Evolutionary conservation across 2,329 filamentous ascomycete species (phyloP), one percentile per base, ranked within the genome.

Genomic region (Kalmusia sp.): DNA sequence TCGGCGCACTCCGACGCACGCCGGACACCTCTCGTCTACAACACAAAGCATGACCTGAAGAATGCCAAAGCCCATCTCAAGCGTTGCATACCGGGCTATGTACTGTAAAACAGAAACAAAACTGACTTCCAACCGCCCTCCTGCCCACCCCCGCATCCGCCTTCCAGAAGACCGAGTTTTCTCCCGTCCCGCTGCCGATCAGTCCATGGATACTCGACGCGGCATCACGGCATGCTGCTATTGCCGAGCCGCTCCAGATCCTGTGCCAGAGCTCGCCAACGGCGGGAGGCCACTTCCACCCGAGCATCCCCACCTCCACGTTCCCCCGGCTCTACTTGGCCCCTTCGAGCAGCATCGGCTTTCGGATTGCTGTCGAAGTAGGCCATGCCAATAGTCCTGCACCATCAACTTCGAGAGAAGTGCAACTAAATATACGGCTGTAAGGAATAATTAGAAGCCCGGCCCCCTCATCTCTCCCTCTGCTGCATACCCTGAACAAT

Each of bases 201-300:
- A n/a, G 14, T 4, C 12, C 38, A 37, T 44, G 47, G 48, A 34
- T 43, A 43, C 14, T 17, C 47, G 27, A 22, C 17, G 27, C 45
- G 14, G 22, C n/a, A 25, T 21, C 35, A 39, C n/a, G 8, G 9
- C 22, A 39, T 39, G 12, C n/a, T n/a, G 24, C 35, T 28, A 19
- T 25, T 46, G 40, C 49, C 41, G 37, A 52, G 47, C 31, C 35
- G 35, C 19, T 19, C 30, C 28, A 43, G 28, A 49, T 39, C 11
- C 44, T 9, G 17, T 6, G 9, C 37, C 11, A 39, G 37, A 3
- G 4, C 37, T 44, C 25, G 40, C 40, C 40, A 44, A 27, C 28
- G 25, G 25, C 41, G 41, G 41, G 28, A 45, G 6, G 8, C 4
- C 39, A n/a, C 39, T 30, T 30, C 22, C 38, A 28, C 38, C 38